Evolutionary conservation across 441 rosid genomes (phyloP), one percentile per base, ranked within the genome.

Genomic region (Corymbia citriodora): DNA sequence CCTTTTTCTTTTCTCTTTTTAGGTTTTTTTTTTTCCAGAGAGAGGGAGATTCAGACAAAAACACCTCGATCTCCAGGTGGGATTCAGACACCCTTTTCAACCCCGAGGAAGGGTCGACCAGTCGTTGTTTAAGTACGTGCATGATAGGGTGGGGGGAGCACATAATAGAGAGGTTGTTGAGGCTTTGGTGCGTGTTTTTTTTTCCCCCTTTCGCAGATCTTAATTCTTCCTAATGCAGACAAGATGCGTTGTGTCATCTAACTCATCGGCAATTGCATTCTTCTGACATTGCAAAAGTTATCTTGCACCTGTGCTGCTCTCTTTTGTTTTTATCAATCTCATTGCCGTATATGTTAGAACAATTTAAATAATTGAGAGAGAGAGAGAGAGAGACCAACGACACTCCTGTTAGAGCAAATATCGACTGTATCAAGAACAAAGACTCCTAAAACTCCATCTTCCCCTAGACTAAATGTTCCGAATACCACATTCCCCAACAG

Each of bases 51-150:
- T 55, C 89, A 92, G 96, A 94, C 97, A 95, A 96, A 92, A 92
- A 90, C 95, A 90, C 94, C 93, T 93, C 93, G 94, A 92, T 89
- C 92, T 95, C 96, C 97, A 94, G 96, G 96, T 95, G 93, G 93
- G 97, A 93, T 95, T 94, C 94, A 92, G 93, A 91, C 95, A 93
- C 94, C 93, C 93, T 92, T 89, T 93, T 93, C 89, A 88, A 61
- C 89, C 92, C 92, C 89, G 83, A 92, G 90, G 89, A 90, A 92
- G 86, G 93, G 91, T 88, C 27, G 55, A 87, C 90, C 83, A 50
- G 87, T 90, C 89, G 88, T 55, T 90, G 48, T 52, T 74, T 87
- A 88, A 87, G 91, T 92, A 88, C 92, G 90, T 40, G 85, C 85
- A 74, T 74, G n/a, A 54, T 92, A 92, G 89, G 92, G 92, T 92